Evolutionary conservation across 1,139 yeast species (phyloP), one percentile per base, ranked within the genome.

Genomic region (Petasospora rhodanensis): DNA sequence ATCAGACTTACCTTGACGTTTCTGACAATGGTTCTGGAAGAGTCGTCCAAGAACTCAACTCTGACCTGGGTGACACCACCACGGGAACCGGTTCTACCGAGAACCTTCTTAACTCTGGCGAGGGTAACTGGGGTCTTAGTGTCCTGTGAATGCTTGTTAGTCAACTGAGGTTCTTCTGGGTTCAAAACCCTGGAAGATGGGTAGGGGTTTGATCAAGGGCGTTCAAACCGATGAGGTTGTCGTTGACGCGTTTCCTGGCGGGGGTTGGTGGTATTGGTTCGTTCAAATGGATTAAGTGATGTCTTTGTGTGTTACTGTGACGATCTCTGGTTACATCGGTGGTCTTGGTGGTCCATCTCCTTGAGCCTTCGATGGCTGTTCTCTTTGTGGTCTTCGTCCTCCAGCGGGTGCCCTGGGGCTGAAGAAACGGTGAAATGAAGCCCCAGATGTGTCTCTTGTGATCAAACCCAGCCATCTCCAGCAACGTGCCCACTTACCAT

Each of bases 1-100:
- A 5, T 23, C 7, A 11, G 15, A 27, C 35, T 19, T 35, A 35
- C 39, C 39, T 81, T 91, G 71, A 91, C 98, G 80, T 91, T 91
- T 83, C 98, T 87, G 77, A 91, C 96, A 65, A 91, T 89, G 64
- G 96, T 84, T 81, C 97, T 87, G 70, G 95, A 76, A 62, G 94
- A 75, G 69, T 91, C 97, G 70, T 89, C 97, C 70, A 91, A 79
- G 83, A 91, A 91, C 74, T 91, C 97, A 63, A 91, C 97, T 75
- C 98, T 89, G 70, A 91, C 97, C 76, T 91, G 98, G 73, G 97
- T 91, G 73, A 91, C 98, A 82, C 96, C 97, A 82, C 98, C 98
- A 79, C 97, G 89, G 68, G 96, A 89, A 68, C 96, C 97, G 80
- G 97, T 89, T 77, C 97, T 87, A 70, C 97, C 97, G 72, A 91